Conservation (phyloP, 139 green algal genomes). For the Edaphochlamys debaryana region DNA sequence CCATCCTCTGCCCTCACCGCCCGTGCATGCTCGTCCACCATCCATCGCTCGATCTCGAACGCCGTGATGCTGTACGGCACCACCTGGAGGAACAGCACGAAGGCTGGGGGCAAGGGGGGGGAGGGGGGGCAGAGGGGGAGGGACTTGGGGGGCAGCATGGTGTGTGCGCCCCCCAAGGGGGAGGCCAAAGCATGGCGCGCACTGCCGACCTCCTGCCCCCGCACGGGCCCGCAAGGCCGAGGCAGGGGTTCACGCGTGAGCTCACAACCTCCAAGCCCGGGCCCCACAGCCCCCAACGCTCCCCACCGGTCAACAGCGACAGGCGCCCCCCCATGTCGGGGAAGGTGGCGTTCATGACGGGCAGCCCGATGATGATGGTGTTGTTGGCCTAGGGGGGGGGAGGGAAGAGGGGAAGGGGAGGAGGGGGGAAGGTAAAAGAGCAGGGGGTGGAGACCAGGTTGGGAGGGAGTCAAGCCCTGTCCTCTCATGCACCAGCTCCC, state of each 20-base stretch:
- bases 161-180: not conserved
- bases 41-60: slow-evolving; percentile 32
- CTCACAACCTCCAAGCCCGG: not conserved
- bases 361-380: slow-evolving; percentile 35
- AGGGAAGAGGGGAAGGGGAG: not conserved
- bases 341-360: slow-evolving; percentile 46
- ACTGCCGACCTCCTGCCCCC: too few species aligned
- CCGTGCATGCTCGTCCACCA: too few species aligned
- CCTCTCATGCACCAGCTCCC: too few species aligned
- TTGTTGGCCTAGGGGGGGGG: slow-evolving; percentile 18
- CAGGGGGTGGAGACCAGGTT: too few species aligned
- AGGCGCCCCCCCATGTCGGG: slow-evolving; percentile 10
- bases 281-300: not conserved
- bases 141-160: not conserved
- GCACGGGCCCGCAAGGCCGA: too few species aligned
- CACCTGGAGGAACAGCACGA: slow-evolving; percentile 47
- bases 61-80: slow-evolving; percentile 45
- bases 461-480: too few species aligned
- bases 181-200: too few species aligned
- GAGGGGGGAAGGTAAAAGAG: not conserved
- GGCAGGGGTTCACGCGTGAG: too few species aligned
- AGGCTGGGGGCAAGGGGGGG: not conserved
- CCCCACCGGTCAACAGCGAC: slow-evolving; percentile 44
- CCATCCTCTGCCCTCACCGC: too few species aligned
- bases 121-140: not conserved